Evolutionary conservation across 2,329 filamentous ascomycete species (phyloP).

Genomic region (Cercospora berteroae): DNA sequence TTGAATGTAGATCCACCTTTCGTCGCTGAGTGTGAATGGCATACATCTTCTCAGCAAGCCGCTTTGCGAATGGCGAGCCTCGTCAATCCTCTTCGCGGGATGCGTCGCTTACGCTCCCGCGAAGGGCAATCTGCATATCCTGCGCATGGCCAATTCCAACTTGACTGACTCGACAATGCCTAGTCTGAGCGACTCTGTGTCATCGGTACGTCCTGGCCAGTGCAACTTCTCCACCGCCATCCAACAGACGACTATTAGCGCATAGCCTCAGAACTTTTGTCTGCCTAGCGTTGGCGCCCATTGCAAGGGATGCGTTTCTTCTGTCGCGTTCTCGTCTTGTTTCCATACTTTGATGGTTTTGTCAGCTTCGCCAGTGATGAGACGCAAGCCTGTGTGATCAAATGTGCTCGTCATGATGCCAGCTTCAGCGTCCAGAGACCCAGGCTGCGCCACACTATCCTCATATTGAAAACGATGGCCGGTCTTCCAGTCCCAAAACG

Average conservation of each 20-base stretch:
- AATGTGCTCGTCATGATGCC: slow-evolving; percentile 94
- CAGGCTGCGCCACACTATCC: slow-evolving; percentile 90
- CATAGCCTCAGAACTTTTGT: slow-evolving; percentile 58
- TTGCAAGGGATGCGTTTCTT: slow-evolving; percentile 84
- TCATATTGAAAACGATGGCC: slow-evolving; percentile 86
- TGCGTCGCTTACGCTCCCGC: not conserved
- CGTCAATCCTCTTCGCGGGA: not conserved
- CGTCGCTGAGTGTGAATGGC: not conserved
- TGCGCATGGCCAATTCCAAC: not conserved
- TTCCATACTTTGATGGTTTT: slow-evolving; percentile 98
- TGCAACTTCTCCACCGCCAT: not conserved
- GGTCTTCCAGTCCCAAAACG: slow-evolving; percentile 99
- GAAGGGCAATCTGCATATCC: not conserved
- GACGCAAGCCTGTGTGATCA: slow-evolving; percentile 79
- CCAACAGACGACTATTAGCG: not conserved
- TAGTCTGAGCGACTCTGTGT: not conserved
- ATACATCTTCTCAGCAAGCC: not conserved
- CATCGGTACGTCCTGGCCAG: not conserved
- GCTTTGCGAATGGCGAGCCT: not conserved
- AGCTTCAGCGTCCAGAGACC: slow-evolving; percentile 87
- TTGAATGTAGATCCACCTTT: not conserved
- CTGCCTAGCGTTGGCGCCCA: slow-evolving; percentile 82
- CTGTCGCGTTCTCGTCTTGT: slow-evolving; percentile 84
- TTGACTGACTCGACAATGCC: not conserved
- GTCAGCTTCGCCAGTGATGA: slow-evolving; percentile 93